Conservation (phyloP, 169 alveolate genomes). For the Plasmodium sp. region DNA sequence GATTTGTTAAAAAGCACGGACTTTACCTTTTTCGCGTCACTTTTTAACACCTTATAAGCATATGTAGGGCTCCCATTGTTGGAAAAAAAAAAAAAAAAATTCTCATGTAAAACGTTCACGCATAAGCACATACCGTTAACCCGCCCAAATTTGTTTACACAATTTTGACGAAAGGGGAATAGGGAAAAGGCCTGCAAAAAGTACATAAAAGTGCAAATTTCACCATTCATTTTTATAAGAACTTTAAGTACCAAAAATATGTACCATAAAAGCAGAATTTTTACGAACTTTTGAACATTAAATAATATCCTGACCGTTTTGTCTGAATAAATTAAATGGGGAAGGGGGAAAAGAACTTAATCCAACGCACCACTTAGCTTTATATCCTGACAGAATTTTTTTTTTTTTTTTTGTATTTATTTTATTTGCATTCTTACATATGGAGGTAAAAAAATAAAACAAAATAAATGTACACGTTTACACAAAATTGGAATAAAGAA, state of each 20-base stretch:
- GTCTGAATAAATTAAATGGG: conserved; percentile 17
- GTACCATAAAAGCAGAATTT: conserved; percentile 35
- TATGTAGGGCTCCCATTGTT: not conserved
- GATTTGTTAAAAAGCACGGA: not conserved
- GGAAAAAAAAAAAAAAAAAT: not conserved
- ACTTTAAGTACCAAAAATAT: not conserved
- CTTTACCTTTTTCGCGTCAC: conserved; percentile 8
- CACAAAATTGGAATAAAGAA: conserved; percentile 21
- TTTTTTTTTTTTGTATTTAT: conserved; percentile 46
- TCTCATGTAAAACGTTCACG: not conserved
- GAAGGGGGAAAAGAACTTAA: conserved; percentile 14
- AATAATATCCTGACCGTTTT: conserved; percentile 19
- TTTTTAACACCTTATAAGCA: not conserved
- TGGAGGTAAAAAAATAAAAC: not conserved
- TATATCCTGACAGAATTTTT: conserved; percentile 70
- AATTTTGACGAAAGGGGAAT: not conserved
- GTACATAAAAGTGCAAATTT: conserved; percentile 5
- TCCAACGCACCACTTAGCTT: conserved; percentile 73
- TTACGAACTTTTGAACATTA: conserved; percentile 2
- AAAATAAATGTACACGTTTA: conserved; percentile 6
- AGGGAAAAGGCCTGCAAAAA: conserved; percentile 9
- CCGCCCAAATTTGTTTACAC: not conserved
- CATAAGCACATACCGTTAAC: conserved; percentile 1
- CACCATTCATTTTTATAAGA: conserved; percentile 9
- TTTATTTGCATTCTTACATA: not conserved